These are phyloP conservation scores for Citrullus amarus DNA, from an alignment of 306 rosid genomes.

Conservation along the genomic window DNA sequence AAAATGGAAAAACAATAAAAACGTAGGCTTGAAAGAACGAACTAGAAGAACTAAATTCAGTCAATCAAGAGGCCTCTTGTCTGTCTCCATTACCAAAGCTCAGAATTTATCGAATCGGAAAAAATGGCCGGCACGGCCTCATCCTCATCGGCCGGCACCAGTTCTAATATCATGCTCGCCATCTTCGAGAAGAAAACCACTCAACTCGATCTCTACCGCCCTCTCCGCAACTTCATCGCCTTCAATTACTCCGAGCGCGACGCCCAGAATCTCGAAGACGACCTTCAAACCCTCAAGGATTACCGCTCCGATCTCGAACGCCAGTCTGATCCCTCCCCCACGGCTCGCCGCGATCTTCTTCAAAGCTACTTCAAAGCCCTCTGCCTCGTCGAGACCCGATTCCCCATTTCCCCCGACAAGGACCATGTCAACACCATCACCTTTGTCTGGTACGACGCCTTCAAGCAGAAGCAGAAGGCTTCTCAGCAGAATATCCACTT, in stretches of 20 bases:
- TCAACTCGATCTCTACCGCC: constrained; percentile 58
- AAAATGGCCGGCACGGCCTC: constrained; percentile 50
- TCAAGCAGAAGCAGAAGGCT: constrained; percentile 72
- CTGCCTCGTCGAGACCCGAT: constrained; percentile 86
- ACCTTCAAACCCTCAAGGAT: constrained; percentile 80
- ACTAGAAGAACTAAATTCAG: not conserved
- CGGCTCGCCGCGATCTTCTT: constrained; percentile 81
- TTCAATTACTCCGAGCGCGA: constrained; percentile 96
- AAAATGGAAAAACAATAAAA: not conserved
- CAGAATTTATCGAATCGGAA: not conserved
- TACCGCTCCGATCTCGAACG: constrained; percentile 78
- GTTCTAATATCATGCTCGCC: constrained; percentile 76
- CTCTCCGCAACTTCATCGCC: constrained; percentile 78
- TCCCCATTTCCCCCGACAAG: constrained; percentile 79
- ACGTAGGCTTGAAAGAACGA: not conserved
- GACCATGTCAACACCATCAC: constrained; percentile 69
- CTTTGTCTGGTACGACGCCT: constrained; percentile 87
- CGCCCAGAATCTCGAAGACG: constrained; percentile 87
- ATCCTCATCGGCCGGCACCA: constrained; percentile 25
- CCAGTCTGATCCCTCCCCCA: constrained; percentile 68
- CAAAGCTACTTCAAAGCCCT: constrained; percentile 66
- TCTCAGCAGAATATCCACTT: constrained; percentile 92
- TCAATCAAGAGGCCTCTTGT: not conserved
- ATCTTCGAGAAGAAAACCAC: constrained; percentile 84
- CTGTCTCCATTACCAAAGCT: not conserved